Evolutionary conservation across 2,329 filamentous ascomycete genomes (phyloP).

Genomic region (Hawksworthiomyces lignivorus): DNA sequence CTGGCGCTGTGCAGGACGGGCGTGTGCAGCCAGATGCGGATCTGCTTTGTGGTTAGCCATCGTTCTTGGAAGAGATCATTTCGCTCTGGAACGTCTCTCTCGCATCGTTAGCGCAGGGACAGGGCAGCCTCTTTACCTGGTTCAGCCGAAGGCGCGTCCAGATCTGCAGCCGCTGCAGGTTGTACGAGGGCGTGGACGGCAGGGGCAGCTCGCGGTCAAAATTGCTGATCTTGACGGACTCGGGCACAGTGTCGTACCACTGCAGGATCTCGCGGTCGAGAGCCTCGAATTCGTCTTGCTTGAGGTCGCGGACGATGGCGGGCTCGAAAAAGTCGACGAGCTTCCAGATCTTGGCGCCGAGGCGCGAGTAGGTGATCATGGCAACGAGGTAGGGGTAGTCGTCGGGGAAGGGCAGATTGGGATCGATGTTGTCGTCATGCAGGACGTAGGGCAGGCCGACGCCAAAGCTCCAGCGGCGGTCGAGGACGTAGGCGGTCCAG

Average conservation of each 20-base stretch:
- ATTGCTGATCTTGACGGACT: slow-evolving; percentile 49
- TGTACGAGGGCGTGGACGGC: slow-evolving; percentile 52
- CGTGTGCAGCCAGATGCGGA: slow-evolving; percentile 56
- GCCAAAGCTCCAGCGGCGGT: slow-evolving; percentile 44
- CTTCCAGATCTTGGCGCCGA: slow-evolving; percentile 81
- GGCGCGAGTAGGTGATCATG: slow-evolving; percentile 77
- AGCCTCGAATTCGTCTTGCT: slow-evolving; percentile 67
- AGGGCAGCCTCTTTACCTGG: slow-evolving; percentile 41
- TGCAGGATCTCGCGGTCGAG: slow-evolving; percentile 77
- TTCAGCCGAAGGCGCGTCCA: slow-evolving; percentile 82
- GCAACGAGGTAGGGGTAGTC: slow-evolving; percentile 64
- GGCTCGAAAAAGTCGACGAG: slow-evolving; percentile 64
- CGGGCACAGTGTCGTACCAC: slow-evolving; percentile 75
- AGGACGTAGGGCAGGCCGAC: slow-evolving; percentile 42
- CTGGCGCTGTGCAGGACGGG: slow-evolving; percentile 78
- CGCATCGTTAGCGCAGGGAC: too few species aligned
- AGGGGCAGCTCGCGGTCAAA: slow-evolving; percentile 45
- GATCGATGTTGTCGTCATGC: slow-evolving; percentile 41
- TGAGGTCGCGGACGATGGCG: slow-evolving; percentile 53
- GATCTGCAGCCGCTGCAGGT: slow-evolving; percentile 66
- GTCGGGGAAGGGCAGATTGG: slow-evolving; percentile 49
- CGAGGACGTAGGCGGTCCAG: slow-evolving; percentile 44
- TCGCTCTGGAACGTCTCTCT: too few species aligned
- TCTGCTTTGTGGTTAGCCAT: too few species aligned
- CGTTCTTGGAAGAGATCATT: too few species aligned